Percentiles rank a stretch among this genome's conserved stretches.
Evolutionary conservation across 2,329 filamentous ascomycete species (phyloP).

Genomic region (Rosellinia necatrix): DNA sequence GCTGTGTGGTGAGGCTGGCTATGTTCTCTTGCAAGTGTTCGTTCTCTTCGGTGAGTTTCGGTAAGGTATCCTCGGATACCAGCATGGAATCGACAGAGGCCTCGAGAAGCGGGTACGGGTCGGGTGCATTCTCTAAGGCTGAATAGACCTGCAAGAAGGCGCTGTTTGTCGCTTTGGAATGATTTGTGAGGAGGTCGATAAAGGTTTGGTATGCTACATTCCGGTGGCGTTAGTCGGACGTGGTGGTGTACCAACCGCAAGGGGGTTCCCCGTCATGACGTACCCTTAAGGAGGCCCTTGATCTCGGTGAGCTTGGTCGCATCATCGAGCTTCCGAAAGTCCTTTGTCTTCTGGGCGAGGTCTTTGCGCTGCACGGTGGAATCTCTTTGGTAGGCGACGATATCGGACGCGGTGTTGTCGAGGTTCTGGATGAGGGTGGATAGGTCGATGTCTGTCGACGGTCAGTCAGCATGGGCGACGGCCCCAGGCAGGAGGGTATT

Average conservation of each 20-base stretch:
- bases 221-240: constrained; percentile 9
- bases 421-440: constrained; percentile 81
- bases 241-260: not conserved
- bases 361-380: constrained; percentile 97
- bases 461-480: constrained; percentile 32
- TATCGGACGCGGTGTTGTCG: constrained; percentile 92
- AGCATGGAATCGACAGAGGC: constrained; percentile 94
- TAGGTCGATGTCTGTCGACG: constrained; percentile 76
- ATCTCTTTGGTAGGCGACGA: constrained; percentile 90
- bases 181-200: constrained; percentile 93
- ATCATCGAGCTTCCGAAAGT: constrained; percentile 91
- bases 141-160: constrained; percentile 93
- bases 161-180: constrained; percentile 91
- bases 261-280: constrained; percentile 10
- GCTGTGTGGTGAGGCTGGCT: constrained; percentile 72
- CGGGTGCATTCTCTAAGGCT: constrained; percentile 90
- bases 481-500: constrained; percentile 13
- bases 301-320: constrained; percentile 82
- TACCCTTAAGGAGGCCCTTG: constrained; percentile 87
- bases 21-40: constrained; percentile 82
- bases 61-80: constrained; percentile 87
- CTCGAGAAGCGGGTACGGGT: constrained; percentile 94
- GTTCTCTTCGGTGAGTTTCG: constrained; percentile 88
- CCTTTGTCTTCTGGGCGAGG: constrained; percentile 97
- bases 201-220: constrained; percentile 88